Evolutionary conservation across 768 basidiomycete genomes (phyloP).

Genomic region (Amanita subjunquillea): DNA sequence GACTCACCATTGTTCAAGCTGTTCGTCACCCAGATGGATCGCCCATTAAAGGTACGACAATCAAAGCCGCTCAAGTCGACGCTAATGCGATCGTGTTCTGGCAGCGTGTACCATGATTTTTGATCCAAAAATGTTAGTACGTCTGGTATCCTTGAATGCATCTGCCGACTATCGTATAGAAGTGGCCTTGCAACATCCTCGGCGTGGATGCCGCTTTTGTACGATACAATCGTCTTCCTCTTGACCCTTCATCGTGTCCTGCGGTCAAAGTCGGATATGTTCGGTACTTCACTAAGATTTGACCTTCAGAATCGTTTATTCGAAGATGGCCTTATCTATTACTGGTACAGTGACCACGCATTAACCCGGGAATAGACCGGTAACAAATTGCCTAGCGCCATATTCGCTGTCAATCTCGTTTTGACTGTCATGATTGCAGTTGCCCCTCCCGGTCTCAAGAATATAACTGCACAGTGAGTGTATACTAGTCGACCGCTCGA

Average conservation of each 20-base stretch:
- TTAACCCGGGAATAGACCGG: neutral
- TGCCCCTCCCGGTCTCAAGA: conserved; percentile 34
- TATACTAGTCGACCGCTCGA: neutral
- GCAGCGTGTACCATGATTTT: conserved; percentile 35
- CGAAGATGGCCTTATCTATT: conserved; percentile 37
- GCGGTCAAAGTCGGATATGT: conserved; percentile 21
- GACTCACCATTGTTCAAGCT: neutral
- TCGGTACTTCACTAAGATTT: conserved; percentile 12
- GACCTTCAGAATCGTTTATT: conserved; percentile 31
- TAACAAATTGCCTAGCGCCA: conserved; percentile 20
- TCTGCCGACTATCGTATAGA: conserved; percentile 16
- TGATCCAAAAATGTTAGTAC: conserved; percentile 23
- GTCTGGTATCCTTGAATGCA: neutral
- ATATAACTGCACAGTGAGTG: conserved; percentile 37
- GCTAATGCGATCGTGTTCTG: conserved; percentile 1
- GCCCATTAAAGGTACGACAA: neutral
- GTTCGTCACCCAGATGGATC: neutral
- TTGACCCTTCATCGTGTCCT: conserved; percentile 28
- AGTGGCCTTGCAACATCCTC: conserved; percentile 32
- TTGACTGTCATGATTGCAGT: conserved; percentile 36
- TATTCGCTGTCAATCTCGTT: conserved; percentile 32
- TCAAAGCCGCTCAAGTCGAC: neutral
- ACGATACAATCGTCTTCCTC: conserved; percentile 31
- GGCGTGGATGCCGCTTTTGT: conserved; percentile 39
- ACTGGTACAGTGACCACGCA: conserved; percentile 18